These are phyloP conservation scores for Podospora fimiseda DNA, from an alignment of 495 filamentous ascomycete genomes.

Conservation along the genomic window DNA sequence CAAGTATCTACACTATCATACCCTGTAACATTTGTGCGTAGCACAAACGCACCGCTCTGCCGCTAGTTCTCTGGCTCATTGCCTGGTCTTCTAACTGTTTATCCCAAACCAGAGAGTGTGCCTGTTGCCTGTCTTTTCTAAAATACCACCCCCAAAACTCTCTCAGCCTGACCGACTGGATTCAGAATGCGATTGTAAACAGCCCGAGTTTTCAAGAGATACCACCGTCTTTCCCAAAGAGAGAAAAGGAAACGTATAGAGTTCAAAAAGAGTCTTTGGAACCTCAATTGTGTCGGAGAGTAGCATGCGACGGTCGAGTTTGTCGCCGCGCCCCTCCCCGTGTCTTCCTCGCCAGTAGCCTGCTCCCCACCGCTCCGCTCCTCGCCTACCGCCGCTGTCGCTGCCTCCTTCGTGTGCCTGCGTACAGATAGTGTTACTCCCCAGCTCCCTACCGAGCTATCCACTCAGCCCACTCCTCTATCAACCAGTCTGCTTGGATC, in stretches of 20 bases:
- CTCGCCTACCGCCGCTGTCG: constrained; percentile 22
- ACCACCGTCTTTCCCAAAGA: neutral
- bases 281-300: constrained; percentile 16
- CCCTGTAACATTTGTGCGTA: neutral
- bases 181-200: neutral
- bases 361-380: constrained; percentile 13
- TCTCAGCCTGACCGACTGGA: too few relatives aligned
- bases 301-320: constrained; percentile 25
- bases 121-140: too few relatives aligned
- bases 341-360: constrained; percentile 25
- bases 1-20: neutral
- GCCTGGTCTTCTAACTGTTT: neutral
- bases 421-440: neutral
- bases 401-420: constrained; percentile 12
- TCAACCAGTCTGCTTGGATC: neutral
- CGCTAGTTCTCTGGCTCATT: neutral
- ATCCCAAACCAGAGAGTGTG: too few relatives aligned
- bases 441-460: neutral
- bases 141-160: too few relatives aligned
- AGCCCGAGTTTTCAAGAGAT: neutral
- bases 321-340: constrained; percentile 19
- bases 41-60: neutral
- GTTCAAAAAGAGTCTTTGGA: constrained; percentile 1
- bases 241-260: neutral
- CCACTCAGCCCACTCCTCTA: constrained; percentile 5